phyloP scores from a whole-genome alignment of 2,329 filamentous ascomycete genomes.

The Knoxdaviesia capensis region DNA sequence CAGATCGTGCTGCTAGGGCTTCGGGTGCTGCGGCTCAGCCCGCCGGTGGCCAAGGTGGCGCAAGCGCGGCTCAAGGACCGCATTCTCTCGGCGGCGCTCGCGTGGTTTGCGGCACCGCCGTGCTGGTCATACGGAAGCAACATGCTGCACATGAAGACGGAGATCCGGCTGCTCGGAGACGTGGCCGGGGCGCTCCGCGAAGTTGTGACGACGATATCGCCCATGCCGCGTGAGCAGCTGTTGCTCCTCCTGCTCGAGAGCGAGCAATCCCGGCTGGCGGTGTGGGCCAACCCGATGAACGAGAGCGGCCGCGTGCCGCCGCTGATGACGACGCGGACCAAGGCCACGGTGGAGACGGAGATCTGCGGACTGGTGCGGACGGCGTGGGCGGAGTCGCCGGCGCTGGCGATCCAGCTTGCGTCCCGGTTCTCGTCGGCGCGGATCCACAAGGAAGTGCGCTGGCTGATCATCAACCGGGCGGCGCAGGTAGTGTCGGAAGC shows the following conservation, averaged over 20 bases:
- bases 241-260: conserved; percentile 62
- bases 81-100: conserved; percentile 65
- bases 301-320: conserved; percentile 17
- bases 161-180: conserved; percentile 63
- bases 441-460: conserved; percentile 57
- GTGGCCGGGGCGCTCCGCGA: conserved; percentile 46
- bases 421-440: conserved; percentile 59
- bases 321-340: conserved; percentile 2
- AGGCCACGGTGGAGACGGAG: conserved; percentile 20
- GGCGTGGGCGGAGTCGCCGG: conserved; percentile 73
- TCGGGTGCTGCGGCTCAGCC: conserved; percentile 54
- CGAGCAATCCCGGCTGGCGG: conserved; percentile 62
- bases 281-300: conserved; percentile 75
- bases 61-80: conserved; percentile 78
- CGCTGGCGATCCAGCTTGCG: conserved; percentile 69
- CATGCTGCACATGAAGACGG: conserved; percentile 78
- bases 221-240: conserved; percentile 68
- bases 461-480: conserved; percentile 62
- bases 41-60: conserved; percentile 38
- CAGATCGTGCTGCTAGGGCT: conserved; percentile 71
- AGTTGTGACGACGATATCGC: conserved; percentile 36
- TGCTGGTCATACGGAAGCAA: conserved; percentile 95
- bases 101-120: conserved; percentile 71
- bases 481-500: conserved; percentile 66
- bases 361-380: conserved; percentile 49